These are phyloP conservation scores for Adenanthera pavonina DNA, from an alignment of 306 rosid species.

Conservation along the genomic window DNA sequence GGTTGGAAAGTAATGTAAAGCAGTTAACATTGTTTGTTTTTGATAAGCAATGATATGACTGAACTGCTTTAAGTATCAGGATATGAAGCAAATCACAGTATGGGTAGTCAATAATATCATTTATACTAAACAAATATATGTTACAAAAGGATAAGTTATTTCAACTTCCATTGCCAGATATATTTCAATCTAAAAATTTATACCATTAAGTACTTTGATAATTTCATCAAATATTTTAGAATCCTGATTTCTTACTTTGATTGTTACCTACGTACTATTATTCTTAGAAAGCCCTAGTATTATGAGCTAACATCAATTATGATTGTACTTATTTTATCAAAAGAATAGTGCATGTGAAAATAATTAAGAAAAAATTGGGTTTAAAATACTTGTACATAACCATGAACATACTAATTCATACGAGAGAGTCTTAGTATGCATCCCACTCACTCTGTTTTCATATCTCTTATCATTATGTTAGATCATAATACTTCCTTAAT, in stretches of 20 bases:
- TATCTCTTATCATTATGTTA: too few relatives aligned
- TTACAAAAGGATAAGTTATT: background rate
- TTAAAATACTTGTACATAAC: background rate
- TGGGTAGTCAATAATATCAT: too few relatives aligned
- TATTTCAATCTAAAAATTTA: background rate
- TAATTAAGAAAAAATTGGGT: background rate
- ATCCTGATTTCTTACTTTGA: background rate
- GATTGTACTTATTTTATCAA: background rate
- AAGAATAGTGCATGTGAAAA: background rate
- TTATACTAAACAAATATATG: background rate
- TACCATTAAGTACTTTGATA: too few relatives aligned
- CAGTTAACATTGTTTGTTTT: too few relatives aligned
- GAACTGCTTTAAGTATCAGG: too few relatives aligned
- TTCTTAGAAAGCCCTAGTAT: background rate
- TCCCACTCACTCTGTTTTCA: conserved; percentile 60
- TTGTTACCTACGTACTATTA: background rate
- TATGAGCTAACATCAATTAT: too few relatives aligned
- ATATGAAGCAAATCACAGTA: too few relatives aligned
- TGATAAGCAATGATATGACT: too few relatives aligned
- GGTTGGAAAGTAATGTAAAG: too few relatives aligned
- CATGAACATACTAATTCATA: background rate
- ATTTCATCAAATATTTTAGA: background rate
- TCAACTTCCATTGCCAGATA: background rate
- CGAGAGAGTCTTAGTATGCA: conserved; percentile 33
- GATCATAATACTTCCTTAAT: too few relatives aligned